Evolutionary conservation across 2,329 filamentous ascomycete species (phyloP), one percentile per base, ranked within the genome.

Genomic region (Coniochaeta hoffmannii): DNA sequence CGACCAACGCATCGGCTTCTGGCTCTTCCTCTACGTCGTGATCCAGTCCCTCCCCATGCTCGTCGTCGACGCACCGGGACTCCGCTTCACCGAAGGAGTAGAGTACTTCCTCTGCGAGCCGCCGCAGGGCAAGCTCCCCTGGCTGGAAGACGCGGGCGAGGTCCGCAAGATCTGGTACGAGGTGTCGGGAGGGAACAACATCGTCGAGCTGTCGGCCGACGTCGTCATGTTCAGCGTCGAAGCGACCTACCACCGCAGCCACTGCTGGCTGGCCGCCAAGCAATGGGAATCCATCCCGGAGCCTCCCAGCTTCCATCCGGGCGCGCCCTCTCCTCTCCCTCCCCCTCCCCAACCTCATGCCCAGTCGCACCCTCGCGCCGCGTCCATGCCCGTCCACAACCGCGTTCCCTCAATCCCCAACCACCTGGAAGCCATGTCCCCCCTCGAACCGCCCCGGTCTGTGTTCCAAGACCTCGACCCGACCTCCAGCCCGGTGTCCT

Each of bases 61-160:
- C 11, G 87, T 89, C 1, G 78, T 90, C 32, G 89, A 94, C 67
- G 88, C 87, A 0, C 87, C 87, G 0, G 85, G 80, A 10, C 72
- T 92, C 46, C 80, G 79, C 54, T 85, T 80, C 66, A 87, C 83
- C 0, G 82, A 90, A 53, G 85, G 81, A 1, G 87, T 90, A 2
- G 89, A 93, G 68, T 90, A 93, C 71, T 94, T 93, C 73, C 75
- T 93, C 28, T 92, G 89, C 68, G 79, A 90, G 65, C 83, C 88
- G 4, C 86, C 88, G 0, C 81, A 88, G 64, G 86, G 86, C 17
- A 85, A 85, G 55, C 77, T 83, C 0, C 89, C 89, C 0, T 94
- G 89, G 89, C 76, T 85, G 49, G 81, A 83, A 55, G 86, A 87
- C 54, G 81, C 82, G 35, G 76, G 78, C 32, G 74, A 82, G 50